Evolutionary conservation across 2,329 filamentous ascomycete species (phyloP).

Genomic region (Hypocrella siamensis): DNA sequence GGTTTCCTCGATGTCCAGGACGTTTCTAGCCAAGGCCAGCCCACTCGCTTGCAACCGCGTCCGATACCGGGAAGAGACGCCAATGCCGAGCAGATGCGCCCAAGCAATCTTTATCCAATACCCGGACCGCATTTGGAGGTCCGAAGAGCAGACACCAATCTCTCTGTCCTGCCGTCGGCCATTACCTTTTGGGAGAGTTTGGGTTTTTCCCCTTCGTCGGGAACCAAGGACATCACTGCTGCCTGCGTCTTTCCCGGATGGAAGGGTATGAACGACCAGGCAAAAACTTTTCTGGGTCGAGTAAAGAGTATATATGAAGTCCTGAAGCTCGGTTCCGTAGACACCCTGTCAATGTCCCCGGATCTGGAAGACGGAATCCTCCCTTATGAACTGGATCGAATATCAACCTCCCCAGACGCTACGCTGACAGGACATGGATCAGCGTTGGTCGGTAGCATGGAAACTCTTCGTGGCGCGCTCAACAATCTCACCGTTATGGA

Average conservation of each 20-base stretch:
- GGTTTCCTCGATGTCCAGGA: constrained; percentile 42
- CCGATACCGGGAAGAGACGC: constrained; percentile 24
- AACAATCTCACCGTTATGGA: constrained; percentile 24
- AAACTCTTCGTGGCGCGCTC: constrained; percentile 30
- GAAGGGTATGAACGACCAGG: constrained; percentile 44
- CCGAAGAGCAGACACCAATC: constrained; percentile 49
- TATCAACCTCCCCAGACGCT: constrained; percentile 23
- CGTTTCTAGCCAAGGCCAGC: constrained; percentile 35
- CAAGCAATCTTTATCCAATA: constrained; percentile 44
- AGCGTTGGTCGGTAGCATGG: constrained; percentile 31
- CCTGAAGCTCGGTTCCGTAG: constrained; percentile 54
- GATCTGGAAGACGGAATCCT: constrained; percentile 29
- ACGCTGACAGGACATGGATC: constrained; percentile 26
- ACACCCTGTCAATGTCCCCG: constrained; percentile 26
- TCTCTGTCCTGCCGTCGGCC: constrained; percentile 61
- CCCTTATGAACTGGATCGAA: constrained; percentile 31
- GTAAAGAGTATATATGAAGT: constrained; percentile 59
- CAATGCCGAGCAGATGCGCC: constrained; percentile 28
- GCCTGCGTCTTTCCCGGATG: constrained; percentile 57
- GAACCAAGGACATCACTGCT: constrained; percentile 53
- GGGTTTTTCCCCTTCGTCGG: constrained; percentile 55
- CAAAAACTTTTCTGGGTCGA: constrained; percentile 49
- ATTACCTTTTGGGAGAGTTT: constrained; percentile 71
- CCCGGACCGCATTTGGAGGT: constrained; percentile 57
- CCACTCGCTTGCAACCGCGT: constrained; percentile 34